A percentile compares a stretch with the other conserved stretches of the same genome.
phyloP scores from a whole-genome alignment of 1,284 basidiomycete genomes.

The Rhizoctonia solani region DNA sequence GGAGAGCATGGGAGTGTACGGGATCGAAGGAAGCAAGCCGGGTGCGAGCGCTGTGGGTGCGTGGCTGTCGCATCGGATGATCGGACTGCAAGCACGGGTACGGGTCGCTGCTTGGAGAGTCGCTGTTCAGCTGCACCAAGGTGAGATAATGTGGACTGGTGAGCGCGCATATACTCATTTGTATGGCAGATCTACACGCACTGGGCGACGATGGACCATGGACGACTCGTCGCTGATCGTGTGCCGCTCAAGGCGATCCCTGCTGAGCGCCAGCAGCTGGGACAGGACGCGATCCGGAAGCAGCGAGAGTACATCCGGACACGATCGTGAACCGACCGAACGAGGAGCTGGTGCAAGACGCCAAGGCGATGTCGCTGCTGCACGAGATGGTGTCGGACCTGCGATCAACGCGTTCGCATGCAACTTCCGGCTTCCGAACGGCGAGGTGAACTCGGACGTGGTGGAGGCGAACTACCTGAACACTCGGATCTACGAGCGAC shows the following conservation, averaged over 20 bases:
- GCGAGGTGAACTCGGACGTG: conserved; percentile 49
- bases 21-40: conserved; percentile 56
- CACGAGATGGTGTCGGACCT: conserved; percentile 51
- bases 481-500: conserved; percentile 48
- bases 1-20: conserved; percentile 52
- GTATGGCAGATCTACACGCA: conserved; percentile 46
- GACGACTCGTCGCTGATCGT: conserved; percentile 46
- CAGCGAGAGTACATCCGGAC: conserved; percentile 50
- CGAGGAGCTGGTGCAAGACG: conserved; percentile 46
- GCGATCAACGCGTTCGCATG: conserved; percentile 53
- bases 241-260: conserved; percentile 49
- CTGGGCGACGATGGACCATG: conserved; percentile 50
- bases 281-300: conserved; percentile 41
- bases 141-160: conserved; percentile 40
- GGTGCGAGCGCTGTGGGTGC: conserved; percentile 50
- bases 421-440: conserved; percentile 51
- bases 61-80: conserved; percentile 48
- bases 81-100: conserved; percentile 50
- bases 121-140: conserved; percentile 47
- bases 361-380: conserved; percentile 45
- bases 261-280: conserved; percentile 42
- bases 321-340: conserved; percentile 47
- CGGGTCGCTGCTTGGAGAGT: conserved; percentile 50
- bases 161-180: conserved; percentile 4
- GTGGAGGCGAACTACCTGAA: conserved; percentile 54